Evolutionary conservation across 257 asterid genomes (phyloP).

Genomic region (Salvia miltiorrhiza): DNA sequence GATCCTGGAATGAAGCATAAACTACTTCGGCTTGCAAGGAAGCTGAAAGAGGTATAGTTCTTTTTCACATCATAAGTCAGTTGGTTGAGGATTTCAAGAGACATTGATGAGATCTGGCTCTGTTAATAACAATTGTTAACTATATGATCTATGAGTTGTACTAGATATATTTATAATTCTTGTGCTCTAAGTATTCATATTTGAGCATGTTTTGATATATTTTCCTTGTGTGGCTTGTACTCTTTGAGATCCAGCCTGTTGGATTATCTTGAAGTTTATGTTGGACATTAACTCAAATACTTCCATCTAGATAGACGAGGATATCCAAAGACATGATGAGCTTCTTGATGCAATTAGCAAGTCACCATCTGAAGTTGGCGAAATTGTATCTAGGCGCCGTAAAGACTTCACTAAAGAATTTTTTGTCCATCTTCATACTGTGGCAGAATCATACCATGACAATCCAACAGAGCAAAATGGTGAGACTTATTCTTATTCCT

Average conservation of each 20-base stretch:
- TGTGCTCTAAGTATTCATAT: too few relatives aligned
- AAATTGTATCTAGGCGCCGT: slow-evolving; percentile 79
- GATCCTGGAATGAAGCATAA: slow-evolving; percentile 81
- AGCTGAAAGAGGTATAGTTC: slow-evolving; percentile 72
- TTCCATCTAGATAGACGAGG: slow-evolving; percentile 64
- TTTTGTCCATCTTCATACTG: slow-evolving; percentile 71
- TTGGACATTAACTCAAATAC: slow-evolving; percentile 20
- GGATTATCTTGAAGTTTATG: background rate
- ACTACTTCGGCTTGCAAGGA: slow-evolving; percentile 75
- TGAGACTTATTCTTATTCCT: slow-evolving; percentile 25
- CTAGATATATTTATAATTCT: too few relatives aligned
- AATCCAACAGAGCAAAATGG: slow-evolving; percentile 83
- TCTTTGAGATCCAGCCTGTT: background rate
- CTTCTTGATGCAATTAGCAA: slow-evolving; percentile 61
- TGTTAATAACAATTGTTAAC: background rate
- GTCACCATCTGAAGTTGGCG: slow-evolving; percentile 64
- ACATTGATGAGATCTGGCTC: background rate
- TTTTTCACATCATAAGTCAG: background rate
- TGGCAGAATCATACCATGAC: slow-evolving; percentile 74
- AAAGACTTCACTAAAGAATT: slow-evolving; percentile 95
- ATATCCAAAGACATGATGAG: slow-evolving; percentile 77
- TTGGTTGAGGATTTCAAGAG: background rate
- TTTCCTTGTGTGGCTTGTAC: slow-evolving; percentile 10
- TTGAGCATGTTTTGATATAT: too few relatives aligned
- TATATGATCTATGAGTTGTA: too few relatives aligned